A percentile compares a stretch with the other conserved stretches of the same genome.
Conservation (phyloP, 2,329 filamentous ascomycete species). For the Hirsutella minnesotensis region DNA sequence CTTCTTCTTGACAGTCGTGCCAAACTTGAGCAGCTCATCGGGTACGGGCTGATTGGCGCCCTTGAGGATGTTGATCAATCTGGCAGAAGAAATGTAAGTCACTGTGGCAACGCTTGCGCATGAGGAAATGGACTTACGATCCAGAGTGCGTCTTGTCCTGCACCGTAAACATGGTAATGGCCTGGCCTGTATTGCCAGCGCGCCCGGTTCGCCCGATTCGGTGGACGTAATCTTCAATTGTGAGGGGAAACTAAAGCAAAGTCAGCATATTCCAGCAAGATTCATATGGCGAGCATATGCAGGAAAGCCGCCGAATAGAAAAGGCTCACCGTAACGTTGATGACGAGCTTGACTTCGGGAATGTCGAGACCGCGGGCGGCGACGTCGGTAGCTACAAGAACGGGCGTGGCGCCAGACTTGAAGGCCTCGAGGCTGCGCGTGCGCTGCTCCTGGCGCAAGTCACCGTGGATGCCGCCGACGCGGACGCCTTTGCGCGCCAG, state of each 20-base stretch:
- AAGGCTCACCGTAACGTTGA: slow-evolving; percentile 66
- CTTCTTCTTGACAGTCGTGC: slow-evolving; percentile 99
- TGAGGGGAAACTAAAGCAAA: slow-evolving; percentile 63
- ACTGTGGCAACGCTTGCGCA: background rate
- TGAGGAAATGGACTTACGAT: slow-evolving; percentile 47
- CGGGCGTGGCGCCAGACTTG: slow-evolving; percentile 69
- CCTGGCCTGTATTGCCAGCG: slow-evolving; percentile 77
- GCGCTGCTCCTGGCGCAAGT: slow-evolving; percentile 79
- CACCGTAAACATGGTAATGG: slow-evolving; percentile 90
- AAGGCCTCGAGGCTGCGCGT: slow-evolving; percentile 82
- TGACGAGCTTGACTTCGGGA: slow-evolving; percentile 83
- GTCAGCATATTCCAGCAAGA: too few species aligned
- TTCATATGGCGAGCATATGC: too few species aligned
- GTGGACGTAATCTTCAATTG: slow-evolving; percentile 95
- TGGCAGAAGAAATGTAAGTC: slow-evolving; percentile 21
- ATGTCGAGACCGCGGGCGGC: slow-evolving; percentile 92
- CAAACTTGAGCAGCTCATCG: slow-evolving; percentile 85
- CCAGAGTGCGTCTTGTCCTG: slow-evolving; percentile 88
- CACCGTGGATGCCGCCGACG: slow-evolving; percentile 88
- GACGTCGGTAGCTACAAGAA: slow-evolving; percentile 92
- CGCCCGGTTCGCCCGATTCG: slow-evolving; percentile 91
- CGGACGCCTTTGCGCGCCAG: slow-evolving; percentile 67
- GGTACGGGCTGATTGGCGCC: slow-evolving; percentile 87
- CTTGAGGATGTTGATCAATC: slow-evolving; percentile 87
- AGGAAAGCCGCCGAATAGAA: too few species aligned